Evolutionary conservation across 306 rosid genomes (phyloP).

Genomic region (Lathyrus oleraceus): DNA sequence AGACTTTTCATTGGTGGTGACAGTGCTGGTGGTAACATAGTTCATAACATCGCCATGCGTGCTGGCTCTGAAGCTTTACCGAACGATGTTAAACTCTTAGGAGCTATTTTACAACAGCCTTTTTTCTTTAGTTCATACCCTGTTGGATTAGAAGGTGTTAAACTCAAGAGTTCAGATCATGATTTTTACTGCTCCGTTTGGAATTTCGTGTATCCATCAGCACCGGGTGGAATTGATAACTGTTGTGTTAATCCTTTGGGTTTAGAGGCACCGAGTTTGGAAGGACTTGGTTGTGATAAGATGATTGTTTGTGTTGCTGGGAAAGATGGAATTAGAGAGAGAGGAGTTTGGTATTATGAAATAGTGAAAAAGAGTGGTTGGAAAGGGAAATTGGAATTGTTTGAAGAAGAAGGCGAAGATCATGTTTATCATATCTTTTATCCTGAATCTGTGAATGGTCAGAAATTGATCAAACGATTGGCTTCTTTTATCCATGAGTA

Average conservation of each 20-base stretch:
- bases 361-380: background rate
- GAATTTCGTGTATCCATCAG: background rate
- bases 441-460: slow-evolving; percentile 3
- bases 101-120: slow-evolving; percentile 5
- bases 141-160: background rate
- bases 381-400: slow-evolving; percentile 8
- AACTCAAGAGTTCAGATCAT: background rate
- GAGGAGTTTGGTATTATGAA: slow-evolving; percentile 13
- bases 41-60: background rate
- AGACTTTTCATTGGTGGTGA: background rate
- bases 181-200: background rate
- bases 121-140: background rate
- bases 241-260: background rate
- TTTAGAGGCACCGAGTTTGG: background rate
- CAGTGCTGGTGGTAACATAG: slow-evolving; percentile 1
- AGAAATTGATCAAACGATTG: background rate
- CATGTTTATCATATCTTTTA: slow-evolving; percentile 7
- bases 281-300: background rate
- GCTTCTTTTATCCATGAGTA: slow-evolving; percentile 1
- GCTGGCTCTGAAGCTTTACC: background rate
- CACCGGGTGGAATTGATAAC: background rate
- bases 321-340: background rate
- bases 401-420: slow-evolving; percentile 1
- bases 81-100: background rate
- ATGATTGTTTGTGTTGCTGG: slow-evolving; percentile 12